phyloP scores from a whole-genome alignment of 1,139 yeast species.

The Pichia inconspicua region DNA sequence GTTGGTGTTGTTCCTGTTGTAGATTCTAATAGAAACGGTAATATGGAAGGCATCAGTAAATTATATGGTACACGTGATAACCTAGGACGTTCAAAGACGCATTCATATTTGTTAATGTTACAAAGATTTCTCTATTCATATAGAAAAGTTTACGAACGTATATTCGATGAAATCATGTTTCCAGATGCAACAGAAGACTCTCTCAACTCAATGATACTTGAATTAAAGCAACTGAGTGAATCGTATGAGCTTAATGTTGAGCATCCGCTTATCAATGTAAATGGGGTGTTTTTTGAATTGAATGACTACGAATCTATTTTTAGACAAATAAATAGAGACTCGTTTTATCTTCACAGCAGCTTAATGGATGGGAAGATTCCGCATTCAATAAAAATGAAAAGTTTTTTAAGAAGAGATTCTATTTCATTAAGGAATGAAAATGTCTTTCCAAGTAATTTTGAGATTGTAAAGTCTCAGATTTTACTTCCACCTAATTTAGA shows the following conservation, averaged over 20 bases:
- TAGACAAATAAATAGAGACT: conserved; percentile 32
- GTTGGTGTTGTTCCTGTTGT: conserved; percentile 69
- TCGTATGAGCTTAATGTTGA: conserved; percentile 4
- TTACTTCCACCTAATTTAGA: conserved; percentile 1
- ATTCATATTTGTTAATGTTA: conserved; percentile 19
- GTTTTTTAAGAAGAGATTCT: conserved; percentile 22
- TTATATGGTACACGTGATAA: conserved; percentile 31
- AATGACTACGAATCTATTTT: conserved; percentile 30
- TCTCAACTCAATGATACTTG: conserved; percentile 1
- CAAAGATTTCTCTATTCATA: conserved; percentile 13
- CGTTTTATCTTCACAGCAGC: conserved; percentile 19
- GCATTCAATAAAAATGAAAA: conserved; percentile 23
- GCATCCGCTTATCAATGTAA: conserved; percentile 51
- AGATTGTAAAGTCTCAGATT: conserved; percentile 7
- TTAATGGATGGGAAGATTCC: conserved; percentile 29
- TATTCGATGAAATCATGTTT: conserved; percentile 9
- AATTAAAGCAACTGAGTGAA: conserved; percentile 35
- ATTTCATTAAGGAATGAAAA: conserved; percentile 25
- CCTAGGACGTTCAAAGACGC: conserved; percentile 22
- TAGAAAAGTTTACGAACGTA: conserved; percentile 8
- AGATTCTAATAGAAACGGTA: conserved; percentile 16
- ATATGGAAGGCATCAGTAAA: conserved; percentile 21
- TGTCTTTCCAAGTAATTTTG: conserved; percentile 28
- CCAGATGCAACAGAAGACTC: conserved; percentile 8
- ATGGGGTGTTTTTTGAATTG: conserved; percentile 55